phyloP scores from a whole-genome alignment of 139 green algal species.

The Micractinium conductrix region DNA sequence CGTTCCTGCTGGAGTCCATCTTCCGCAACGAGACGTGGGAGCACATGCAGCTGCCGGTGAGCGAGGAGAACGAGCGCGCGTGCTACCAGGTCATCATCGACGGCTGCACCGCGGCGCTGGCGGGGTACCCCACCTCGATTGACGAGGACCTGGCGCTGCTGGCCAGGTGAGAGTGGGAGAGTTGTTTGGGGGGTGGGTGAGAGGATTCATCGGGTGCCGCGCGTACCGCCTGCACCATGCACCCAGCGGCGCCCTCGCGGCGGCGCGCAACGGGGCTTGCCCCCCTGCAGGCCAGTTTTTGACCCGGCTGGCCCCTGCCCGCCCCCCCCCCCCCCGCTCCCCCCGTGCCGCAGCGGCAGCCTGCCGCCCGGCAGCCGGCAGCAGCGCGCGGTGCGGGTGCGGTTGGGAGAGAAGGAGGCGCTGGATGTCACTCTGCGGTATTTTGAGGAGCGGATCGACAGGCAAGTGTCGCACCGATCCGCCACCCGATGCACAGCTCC shows the following conservation, averaged over 20 bases:
- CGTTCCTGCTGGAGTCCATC: conserved; percentile 91
- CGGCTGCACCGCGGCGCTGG: conserved; percentile 57
- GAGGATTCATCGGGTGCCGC: background rate
- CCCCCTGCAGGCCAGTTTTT: too few species aligned
- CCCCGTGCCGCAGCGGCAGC: background rate
- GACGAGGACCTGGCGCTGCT: conserved; percentile 70
- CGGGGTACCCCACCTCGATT: conserved; percentile 64
- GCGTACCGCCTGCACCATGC: too few species aligned
- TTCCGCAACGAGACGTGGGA: conserved; percentile 84
- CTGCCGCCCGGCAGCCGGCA: conserved; percentile 46
- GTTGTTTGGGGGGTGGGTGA: too few species aligned
- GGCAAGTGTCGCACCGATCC: too few species aligned
- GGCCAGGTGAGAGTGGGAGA: conserved; percentile 5
- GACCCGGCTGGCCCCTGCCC: background rate
- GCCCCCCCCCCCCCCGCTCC: background rate
- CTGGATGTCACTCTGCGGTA: conserved; percentile 70
- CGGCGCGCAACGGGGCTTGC: too few species aligned
- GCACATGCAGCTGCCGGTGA: conserved; percentile 81
- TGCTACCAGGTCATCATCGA: conserved; percentile 80
- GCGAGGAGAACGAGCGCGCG: conserved; percentile 81
- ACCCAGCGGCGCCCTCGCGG: too few species aligned
- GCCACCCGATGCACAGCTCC: too few species aligned
- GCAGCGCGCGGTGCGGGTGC: conserved; percentile 62
- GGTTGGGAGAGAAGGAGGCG: conserved; percentile 82
- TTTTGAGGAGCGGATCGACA: conserved; percentile 75